Conservation (phyloP, 768 basidiomycete species). For the Lactarius trivialis region DNA sequence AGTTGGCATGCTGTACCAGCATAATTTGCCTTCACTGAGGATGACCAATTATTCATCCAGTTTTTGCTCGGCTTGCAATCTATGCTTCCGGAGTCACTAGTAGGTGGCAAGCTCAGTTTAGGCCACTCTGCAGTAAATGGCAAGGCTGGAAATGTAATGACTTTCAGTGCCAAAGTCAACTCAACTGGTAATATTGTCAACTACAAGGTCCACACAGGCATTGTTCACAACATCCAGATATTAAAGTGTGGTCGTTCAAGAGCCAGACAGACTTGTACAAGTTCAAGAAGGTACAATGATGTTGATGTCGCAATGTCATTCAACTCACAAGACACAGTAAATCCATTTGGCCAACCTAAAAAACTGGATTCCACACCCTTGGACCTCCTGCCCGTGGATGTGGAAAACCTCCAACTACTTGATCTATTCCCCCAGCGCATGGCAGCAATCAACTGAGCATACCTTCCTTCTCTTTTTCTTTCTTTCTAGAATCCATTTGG, state of each 20-base stretch:
- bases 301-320: slow-evolving; percentile 50
- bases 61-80: slow-evolving; percentile 55
- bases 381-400: slow-evolving; percentile 4
- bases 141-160: slow-evolving; percentile 52
- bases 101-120: slow-evolving; percentile 45
- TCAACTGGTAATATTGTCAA: slow-evolving; percentile 60
- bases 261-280: too few relatives aligned
- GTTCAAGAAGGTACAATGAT: too few relatives aligned
- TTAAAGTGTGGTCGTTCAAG: too few relatives aligned
- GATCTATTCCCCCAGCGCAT: slow-evolving; percentile 23
- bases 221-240: slow-evolving; percentile 60
- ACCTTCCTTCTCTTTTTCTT: too few relatives aligned
- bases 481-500: too few relatives aligned
- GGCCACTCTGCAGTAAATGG: slow-evolving; percentile 32
- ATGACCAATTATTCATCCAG: slow-evolving; percentile 51
- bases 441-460: slow-evolving; percentile 1
- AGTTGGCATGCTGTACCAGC: too few relatives aligned
- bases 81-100: slow-evolving; percentile 62
- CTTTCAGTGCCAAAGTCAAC: slow-evolving; percentile 73
- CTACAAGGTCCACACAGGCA: slow-evolving; percentile 58
- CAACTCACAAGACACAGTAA: slow-evolving; percentile 14
- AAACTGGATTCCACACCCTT: slow-evolving; percentile 2
- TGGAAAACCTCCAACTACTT: slow-evolving; percentile 31
- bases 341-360: slow-evolving; percentile 40
- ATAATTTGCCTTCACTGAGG: slow-evolving; percentile 39